Percentiles rank a stretch among this genome's conserved stretches.
Conservation (phyloP, 345 rosid species). For the Aquilaria yunnanensis region DNA sequence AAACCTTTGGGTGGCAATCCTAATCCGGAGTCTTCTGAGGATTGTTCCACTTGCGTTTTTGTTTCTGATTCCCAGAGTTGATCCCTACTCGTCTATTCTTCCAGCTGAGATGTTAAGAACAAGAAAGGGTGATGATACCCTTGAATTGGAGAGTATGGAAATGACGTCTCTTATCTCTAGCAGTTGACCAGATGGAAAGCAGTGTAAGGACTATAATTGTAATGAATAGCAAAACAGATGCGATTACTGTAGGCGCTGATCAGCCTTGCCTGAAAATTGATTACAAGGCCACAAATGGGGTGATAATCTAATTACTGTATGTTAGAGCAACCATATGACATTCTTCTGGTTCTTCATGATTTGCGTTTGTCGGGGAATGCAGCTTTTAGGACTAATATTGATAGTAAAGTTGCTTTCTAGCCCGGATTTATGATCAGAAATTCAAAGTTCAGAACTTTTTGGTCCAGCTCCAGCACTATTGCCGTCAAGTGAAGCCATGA, state of each 20-base stretch:
- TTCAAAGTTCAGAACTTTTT: not conserved
- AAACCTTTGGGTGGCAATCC: constrained; percentile 63
- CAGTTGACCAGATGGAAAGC: constrained; percentile 3
- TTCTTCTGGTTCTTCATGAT: too few relatives aligned
- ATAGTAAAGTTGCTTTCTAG: not conserved
- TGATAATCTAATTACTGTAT: too few relatives aligned
- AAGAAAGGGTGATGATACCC: constrained; percentile 25
- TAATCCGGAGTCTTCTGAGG: constrained; percentile 55
- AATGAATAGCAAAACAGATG: too few relatives aligned
- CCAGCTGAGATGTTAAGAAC: constrained; percentile 41
- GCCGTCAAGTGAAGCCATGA: too few relatives aligned
- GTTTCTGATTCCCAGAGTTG: constrained; percentile 51
- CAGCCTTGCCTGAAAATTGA: too few relatives aligned
- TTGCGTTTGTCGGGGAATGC: too few relatives aligned
- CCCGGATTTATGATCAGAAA: not conserved
- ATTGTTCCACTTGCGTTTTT: constrained; percentile 47
- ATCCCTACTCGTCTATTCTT: constrained; percentile 42
- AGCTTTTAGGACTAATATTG: too few relatives aligned
- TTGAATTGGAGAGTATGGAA: constrained; percentile 36
- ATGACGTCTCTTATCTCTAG: constrained; percentile 37
- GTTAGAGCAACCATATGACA: too few relatives aligned
- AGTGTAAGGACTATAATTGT: too few relatives aligned
- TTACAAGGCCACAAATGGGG: too few relatives aligned
- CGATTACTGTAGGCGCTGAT: too few relatives aligned
- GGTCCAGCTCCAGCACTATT: not conserved